Percentiles rank a stretch among this genome's conserved stretches.
These are phyloP conservation scores for Psilocybe sp. DNA, from an alignment of 768 basidiomycete genomes.

Conservation along the genomic window DNA sequence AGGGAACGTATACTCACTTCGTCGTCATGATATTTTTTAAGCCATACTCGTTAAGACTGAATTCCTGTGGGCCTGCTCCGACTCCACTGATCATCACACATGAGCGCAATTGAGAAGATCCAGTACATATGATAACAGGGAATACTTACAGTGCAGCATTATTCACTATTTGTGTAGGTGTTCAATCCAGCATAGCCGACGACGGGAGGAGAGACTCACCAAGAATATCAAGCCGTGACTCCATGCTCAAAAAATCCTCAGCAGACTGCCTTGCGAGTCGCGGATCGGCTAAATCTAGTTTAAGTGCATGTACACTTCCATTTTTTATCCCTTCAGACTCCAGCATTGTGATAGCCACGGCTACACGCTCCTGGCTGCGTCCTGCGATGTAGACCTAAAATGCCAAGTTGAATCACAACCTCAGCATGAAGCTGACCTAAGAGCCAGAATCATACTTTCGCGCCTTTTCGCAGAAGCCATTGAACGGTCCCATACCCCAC, in stretches of 20 bases:
- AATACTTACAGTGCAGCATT: conserved; percentile 17
- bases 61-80: conserved; percentile 11
- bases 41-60: conserved; percentile 11
- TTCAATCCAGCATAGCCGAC: not conserved
- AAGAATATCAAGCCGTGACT: conserved; percentile 41
- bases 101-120: too few species aligned
- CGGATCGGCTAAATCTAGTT: conserved; percentile 39
- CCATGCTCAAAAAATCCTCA: conserved; percentile 32
- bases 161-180: conserved; percentile 19
- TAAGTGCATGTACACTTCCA: conserved; percentile 31
- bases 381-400: conserved; percentile 19
- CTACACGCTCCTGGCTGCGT: conserved; percentile 17
- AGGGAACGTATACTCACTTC: conserved; percentile 7
- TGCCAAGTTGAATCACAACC: not conserved
- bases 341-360: conserved; percentile 23
- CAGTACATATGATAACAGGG: not conserved
- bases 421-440: too few species aligned
- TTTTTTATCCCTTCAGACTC: conserved; percentile 26
- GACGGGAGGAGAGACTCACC: conserved; percentile 20
- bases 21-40: conserved; percentile 15
- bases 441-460: conserved; percentile 26
- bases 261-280: conserved; percentile 29
- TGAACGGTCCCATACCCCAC: conserved; percentile 36
- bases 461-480: conserved; percentile 37
- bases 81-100: not conserved